These are phyloP conservation scores for Exidia glandulosa DNA, from an alignment of 768 basidiomycete species.

Conservation along the genomic window DNA sequence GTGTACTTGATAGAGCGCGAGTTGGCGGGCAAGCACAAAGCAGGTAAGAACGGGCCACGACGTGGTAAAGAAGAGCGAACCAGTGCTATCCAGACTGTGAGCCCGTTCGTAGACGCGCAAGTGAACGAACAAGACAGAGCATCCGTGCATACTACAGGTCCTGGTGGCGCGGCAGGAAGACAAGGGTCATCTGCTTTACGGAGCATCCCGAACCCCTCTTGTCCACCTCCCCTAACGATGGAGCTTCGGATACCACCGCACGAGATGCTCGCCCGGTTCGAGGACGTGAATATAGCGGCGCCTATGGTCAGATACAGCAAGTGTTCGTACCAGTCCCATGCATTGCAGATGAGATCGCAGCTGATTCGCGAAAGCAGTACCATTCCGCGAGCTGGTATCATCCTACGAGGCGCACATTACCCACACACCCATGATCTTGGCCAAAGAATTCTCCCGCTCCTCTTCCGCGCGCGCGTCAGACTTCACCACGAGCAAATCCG, in stretches of 20 bases:
- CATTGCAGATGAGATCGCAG: too few species aligned
- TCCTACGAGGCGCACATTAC: slow-evolving; percentile 33
- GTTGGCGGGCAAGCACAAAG: too few species aligned
- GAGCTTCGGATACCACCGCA: slow-evolving; percentile 18
- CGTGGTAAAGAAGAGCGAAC: too few species aligned
- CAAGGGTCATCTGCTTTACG: too few species aligned
- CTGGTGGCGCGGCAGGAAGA: too few species aligned
- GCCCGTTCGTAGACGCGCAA: too few species aligned
- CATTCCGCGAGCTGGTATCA: slow-evolving; percentile 31
- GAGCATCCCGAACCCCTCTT: too few species aligned
- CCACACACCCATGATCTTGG: slow-evolving; percentile 36
- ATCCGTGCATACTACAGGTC: too few species aligned
- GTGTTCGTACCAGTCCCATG: slow-evolving; percentile 11
- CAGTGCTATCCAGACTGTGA: too few species aligned
- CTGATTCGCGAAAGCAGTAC: slow-evolving; percentile 13
- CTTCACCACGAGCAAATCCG: slow-evolving; percentile 25
- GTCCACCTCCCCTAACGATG: neutral
- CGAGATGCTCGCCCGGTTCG: slow-evolving; percentile 20
- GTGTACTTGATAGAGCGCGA: too few species aligned
- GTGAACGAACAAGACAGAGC: too few species aligned
- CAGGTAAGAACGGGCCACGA: too few species aligned
- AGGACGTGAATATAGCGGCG: slow-evolving; percentile 26
- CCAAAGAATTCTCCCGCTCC: slow-evolving; percentile 32
- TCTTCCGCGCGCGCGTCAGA: slow-evolving; percentile 28
- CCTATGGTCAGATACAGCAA: slow-evolving; percentile 33